Base-by-base conservation (phyloP, 768 basidiomycete genomes). In the Collybia sp. region DNA sequence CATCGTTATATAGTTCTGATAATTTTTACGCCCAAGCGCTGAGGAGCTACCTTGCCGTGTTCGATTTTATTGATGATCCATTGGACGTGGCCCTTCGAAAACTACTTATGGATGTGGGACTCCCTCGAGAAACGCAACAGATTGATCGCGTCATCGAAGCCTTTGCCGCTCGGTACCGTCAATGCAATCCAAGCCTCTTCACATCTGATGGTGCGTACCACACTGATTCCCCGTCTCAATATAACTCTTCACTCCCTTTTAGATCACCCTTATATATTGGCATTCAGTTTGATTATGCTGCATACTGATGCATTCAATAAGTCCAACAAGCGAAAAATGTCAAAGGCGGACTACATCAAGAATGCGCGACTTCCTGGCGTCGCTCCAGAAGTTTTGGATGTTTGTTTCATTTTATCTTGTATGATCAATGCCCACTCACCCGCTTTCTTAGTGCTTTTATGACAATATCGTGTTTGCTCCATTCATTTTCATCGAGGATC, bases 301-400 rank as follows among this genome's bases (percentile, higher is more conserved):
- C 94, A 98, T 61, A 99, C 96, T 13, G 96, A 99, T 60, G 90
- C 87, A 5, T 98, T 98, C 75, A 99, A 99, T 68, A 90, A 87
- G 66, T 91, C 90, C 51, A 98, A 98, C 68, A 97, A 88, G 68
- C 85, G 83, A 43, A 98, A 98, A 69, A 99, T 99, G 96, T 82
- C 86, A 32, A 97, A 95, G 63, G 74, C 81, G 1, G 94, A 95
- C 59, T 99, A 98, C 59, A 72, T 97, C 57, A 88, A 82, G 68
- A 99, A 99, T 57, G 94, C 95, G 0, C 73, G 78, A 33, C 75
- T 97, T 49, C 88, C 93, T 6, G 93, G 94, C 2, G 76, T 95
- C 32, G 71, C 81, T 16, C 73, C 83, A 3, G 85, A 93, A 57
- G 80, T 96, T 19, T 73, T 99, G 44, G 93, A 94, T 59, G 93